These are phyloP conservation scores for Castanea sativa DNA, from an alignment of 306 rosid genomes.

Conservation along the genomic window DNA sequence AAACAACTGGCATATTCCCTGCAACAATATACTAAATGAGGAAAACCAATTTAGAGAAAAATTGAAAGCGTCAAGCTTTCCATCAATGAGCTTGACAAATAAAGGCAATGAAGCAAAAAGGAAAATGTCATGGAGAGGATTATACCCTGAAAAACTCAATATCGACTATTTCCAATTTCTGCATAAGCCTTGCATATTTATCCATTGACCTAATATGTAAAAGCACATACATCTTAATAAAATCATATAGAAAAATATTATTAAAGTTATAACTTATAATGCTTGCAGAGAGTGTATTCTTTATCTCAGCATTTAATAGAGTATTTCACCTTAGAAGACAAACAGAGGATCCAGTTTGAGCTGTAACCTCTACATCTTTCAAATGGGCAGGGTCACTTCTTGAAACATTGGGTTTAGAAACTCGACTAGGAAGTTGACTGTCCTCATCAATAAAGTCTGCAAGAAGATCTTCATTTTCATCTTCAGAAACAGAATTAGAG, in stretches of 20 bases:
- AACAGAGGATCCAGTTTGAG: slow-evolving; percentile 92
- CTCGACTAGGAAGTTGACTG: slow-evolving; percentile 96
- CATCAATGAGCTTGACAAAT: slow-evolving; percentile 15
- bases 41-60: slow-evolving; percentile 39
- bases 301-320: slow-evolving; percentile 15
- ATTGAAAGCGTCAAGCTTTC: slow-evolving; percentile 27
- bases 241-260: slow-evolving; percentile 17
- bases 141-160: slow-evolving; percentile 91
- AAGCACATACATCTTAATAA: slow-evolving; percentile 33
- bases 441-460: slow-evolving; percentile 99
- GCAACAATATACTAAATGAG: slow-evolving; percentile 67
- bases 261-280: background rate
- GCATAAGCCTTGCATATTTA: slow-evolving; percentile 98
- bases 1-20: slow-evolving; percentile 97
- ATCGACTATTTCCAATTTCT: slow-evolving; percentile 76
- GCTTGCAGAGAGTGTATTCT: background rate
- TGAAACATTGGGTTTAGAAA: slow-evolving; percentile 51
- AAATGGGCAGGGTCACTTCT: slow-evolving; percentile 44
- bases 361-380: slow-evolving; percentile 58
- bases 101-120: slow-evolving; percentile 1
- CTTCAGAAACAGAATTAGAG: slow-evolving; percentile 62
- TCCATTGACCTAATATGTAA: slow-evolving; percentile 81
- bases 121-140: slow-evolving; percentile 14
- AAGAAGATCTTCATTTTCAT: slow-evolving; percentile 95
- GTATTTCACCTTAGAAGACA: slow-evolving; percentile 76